Percentiles rank a stretch among this genome's conserved stretches.
phyloP scores from a whole-genome alignment of 192 early-diverging fungal genomes.

The Spinellus fusiger region DNA sequence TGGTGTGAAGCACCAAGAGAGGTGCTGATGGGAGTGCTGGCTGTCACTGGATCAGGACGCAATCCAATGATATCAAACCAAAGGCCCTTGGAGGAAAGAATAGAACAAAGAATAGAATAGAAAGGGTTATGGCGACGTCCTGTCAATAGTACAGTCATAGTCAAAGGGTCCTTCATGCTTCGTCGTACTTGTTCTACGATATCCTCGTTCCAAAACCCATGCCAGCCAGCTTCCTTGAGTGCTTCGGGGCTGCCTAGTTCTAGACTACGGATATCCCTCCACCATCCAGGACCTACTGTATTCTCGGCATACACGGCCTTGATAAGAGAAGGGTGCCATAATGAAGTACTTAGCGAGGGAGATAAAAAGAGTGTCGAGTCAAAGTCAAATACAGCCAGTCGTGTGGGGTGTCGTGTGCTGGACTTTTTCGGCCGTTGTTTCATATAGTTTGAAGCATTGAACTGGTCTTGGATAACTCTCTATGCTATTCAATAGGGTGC shows the following conservation, averaged over 20 bases:
- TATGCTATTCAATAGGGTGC: too few species aligned
- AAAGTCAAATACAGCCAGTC: constrained; percentile 26
- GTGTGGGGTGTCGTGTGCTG: too few species aligned
- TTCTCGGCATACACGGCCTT: constrained; percentile 5
- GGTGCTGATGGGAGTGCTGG: neutral
- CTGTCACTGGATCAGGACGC: constrained; percentile 22
- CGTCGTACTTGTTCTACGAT: constrained; percentile 12
- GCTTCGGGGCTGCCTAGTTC: constrained; percentile 6
- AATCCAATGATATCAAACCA: constrained; percentile 26
- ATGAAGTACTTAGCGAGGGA: constrained; percentile 11
- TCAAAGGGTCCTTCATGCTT: constrained; percentile 11
- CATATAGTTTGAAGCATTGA: too few species aligned
- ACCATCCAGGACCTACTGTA: constrained; percentile 26
- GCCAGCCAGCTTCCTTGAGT: constrained; percentile 15
- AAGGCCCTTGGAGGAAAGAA: constrained; percentile 13
- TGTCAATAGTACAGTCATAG: constrained; percentile 24
- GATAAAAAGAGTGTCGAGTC: constrained; percentile 28
- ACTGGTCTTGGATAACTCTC: too few species aligned
- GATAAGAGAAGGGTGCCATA: constrained; percentile 11
- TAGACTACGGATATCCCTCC: constrained; percentile 28
- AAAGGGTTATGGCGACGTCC: constrained; percentile 30
- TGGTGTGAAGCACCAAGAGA: neutral
- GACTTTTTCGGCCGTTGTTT: too few species aligned
- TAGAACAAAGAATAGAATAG: neutral
- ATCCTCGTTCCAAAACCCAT: constrained; percentile 28